Conservation (phyloP, 1,284 basidiomycete genomes). For the Abortiporus biennis region DNA sequence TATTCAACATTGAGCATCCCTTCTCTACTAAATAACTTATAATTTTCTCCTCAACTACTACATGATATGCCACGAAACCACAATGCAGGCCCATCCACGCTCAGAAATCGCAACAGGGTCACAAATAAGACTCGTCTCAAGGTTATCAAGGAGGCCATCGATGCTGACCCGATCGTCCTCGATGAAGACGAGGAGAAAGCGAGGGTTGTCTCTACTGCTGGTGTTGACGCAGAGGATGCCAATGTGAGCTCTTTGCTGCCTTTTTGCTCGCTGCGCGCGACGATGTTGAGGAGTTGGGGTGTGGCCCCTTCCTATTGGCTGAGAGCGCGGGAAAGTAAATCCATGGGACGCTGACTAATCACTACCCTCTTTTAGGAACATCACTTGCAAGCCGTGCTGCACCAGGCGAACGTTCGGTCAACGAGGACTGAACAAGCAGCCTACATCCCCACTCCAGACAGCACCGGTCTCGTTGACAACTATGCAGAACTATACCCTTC, state of each 20-base stretch:
- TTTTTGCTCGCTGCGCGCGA: constrained; percentile 27
- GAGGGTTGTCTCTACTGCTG: constrained; percentile 52
- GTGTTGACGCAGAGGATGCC: constrained; percentile 84
- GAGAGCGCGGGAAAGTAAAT: constrained; percentile 39
- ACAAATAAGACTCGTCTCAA: constrained; percentile 88
- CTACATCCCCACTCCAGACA: constrained; percentile 91
- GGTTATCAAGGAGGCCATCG: constrained; percentile 75
- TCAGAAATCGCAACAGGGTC: constrained; percentile 81
- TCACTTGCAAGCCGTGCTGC: constrained; percentile 82
- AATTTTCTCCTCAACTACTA: constrained; percentile 30
- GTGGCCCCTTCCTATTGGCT: constrained; percentile 46
- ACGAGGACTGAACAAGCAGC: constrained; percentile 49
- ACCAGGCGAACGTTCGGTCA: constrained; percentile 35
- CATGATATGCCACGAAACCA: constrained; percentile 80
- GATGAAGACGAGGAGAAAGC: constrained; percentile 83
- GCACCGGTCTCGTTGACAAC: constrained; percentile 73
- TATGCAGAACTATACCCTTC: constrained; percentile 72
- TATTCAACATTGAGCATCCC: not conserved
- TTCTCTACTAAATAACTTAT: not conserved
- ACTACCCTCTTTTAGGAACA: constrained; percentile 71
- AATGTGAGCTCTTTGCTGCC: constrained; percentile 57
- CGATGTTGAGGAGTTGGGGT: constrained; percentile 38
- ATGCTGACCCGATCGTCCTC: constrained; percentile 74
- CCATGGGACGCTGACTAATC: constrained; percentile 62
- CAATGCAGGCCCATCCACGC: constrained; percentile 64